Base-by-base conservation (phyloP, 768 basidiomycete species). In the Boletus rubropictus region DNA sequence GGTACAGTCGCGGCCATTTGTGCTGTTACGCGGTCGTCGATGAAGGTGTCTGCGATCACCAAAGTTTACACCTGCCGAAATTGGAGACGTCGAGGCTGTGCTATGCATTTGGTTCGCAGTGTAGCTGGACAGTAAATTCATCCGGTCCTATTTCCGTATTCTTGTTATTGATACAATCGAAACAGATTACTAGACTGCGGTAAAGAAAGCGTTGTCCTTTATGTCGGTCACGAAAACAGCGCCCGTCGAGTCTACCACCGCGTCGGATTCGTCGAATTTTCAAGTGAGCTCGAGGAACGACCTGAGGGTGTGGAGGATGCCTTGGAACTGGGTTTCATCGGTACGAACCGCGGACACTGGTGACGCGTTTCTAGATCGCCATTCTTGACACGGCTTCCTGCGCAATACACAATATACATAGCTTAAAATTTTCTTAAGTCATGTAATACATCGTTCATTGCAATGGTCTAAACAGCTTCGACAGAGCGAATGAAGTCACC, bases 401-500 rank as follows among this genome's bases (percentile, higher is more conserved):
- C 10, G 15, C 3, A 31, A 38, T 39, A 14, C n/a, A 25, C 9
- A 25, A 24, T 36, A 8, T 34, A 46, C 20, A 38, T 37, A 36
- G 5, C 17, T 41, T 50, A 37, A 10, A 48, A 9, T n/a, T 7
- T 15, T 31, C 20, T 24, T 24, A 37, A 34, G 14, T 3, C 11
- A 7, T 20, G 17, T 12, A 33, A 40, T 49, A 35, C 34, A 17
- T 21, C 2, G 7, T 31, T 20, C 18, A 28, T 42, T 37, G 29
- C 20, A 21, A 40, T n/a, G n/a, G 21, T 36, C 21, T 42, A 48
- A 9, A 6, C 18, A 28, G 8, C 27, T 11, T 48, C 25, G 31
- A 34, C 32, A 32, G 29, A 9, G 21, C 66, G 66, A 42, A 52
- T 61, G 66, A 90, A 93, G 65, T 84, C 79, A 11, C 82, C 86